Evolutionary conservation across 495 filamentous ascomycete genomes (phyloP).

Genomic region (Penicillium macrosclerotiorum): DNA sequence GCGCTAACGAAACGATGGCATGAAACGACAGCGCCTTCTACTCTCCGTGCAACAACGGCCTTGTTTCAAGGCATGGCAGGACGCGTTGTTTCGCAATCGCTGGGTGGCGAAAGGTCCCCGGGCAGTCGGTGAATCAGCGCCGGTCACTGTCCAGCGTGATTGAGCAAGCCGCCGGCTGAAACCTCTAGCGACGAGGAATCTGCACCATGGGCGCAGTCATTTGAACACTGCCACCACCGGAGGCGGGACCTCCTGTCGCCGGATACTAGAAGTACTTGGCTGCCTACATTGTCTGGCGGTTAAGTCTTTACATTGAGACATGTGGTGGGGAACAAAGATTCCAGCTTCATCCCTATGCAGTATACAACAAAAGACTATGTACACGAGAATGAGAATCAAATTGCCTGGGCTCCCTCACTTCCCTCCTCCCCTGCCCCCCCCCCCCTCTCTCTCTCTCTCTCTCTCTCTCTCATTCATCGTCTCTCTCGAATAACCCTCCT

Average conservation of each 20-base stretch:
- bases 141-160: not conserved
- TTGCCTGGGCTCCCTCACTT: not conserved
- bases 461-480: not conserved
- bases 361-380: not conserved
- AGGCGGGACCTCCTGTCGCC: no score
- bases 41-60: slow-evolving; percentile 3
- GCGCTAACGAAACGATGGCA: no score
- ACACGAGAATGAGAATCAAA: slow-evolving; percentile 1
- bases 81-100: slow-evolving; percentile 2
- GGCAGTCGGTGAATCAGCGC: not conserved
- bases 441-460: not conserved
- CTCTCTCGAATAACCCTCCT: no score
- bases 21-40: slow-evolving; percentile 10
- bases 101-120: not conserved
- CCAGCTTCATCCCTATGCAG: slow-evolving; percentile 1
- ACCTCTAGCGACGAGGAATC: not conserved
- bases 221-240: no score
- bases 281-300: no score
- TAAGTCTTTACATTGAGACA: no score
- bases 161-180: slow-evolving; percentile 13
- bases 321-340: not conserved
- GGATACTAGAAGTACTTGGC: no score
- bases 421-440: not conserved
- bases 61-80: slow-evolving; percentile 7
- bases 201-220: slow-evolving; percentile 7